Conservation (phyloP, 345 rosid genomes). For the Conringia planisiliqua region DNA sequence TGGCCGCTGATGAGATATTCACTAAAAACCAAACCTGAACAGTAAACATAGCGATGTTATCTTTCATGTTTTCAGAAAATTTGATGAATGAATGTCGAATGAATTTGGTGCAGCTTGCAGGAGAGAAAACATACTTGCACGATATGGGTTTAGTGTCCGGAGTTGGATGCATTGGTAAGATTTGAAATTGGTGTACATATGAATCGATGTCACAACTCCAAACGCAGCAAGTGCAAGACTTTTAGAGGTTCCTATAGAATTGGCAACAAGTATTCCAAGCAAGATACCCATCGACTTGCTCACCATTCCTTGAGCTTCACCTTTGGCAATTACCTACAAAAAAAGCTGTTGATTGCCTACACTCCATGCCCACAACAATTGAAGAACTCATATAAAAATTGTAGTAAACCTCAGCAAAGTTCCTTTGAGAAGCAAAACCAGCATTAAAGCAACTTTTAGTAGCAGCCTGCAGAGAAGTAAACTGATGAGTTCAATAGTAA, state of each 20-base stretch:
- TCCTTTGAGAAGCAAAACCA: conserved; percentile 98
- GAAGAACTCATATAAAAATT: not conserved
- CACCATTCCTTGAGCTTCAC: conserved; percentile 99
- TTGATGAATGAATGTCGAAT: not conserved
- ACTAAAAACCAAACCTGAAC: conserved; percentile 84
- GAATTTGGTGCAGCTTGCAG: not conserved
- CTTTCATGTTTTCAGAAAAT: not conserved
- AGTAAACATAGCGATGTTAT: conserved; percentile 2
- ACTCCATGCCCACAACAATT: not conserved
- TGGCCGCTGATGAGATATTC: conserved; percentile 94
- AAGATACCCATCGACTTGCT: conserved; percentile 81
- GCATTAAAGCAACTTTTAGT: conserved; percentile 95
- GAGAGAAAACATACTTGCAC: conserved; percentile 64
- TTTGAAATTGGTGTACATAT: conserved; percentile 93
- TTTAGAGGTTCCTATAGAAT: conserved; percentile 66
- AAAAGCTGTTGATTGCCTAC: conserved; percentile 7
- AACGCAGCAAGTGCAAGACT: conserved; percentile 80
- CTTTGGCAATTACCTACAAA: conserved; percentile 87
- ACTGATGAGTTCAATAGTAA: not conserved
- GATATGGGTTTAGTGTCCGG: conserved; percentile 91
- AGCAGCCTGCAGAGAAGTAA: conserved; percentile 56
- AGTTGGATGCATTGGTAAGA: conserved; percentile 92
- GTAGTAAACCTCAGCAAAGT: conserved; percentile 87
- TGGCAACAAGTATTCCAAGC: conserved; percentile 84
- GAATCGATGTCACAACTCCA: conserved; percentile 73